phyloP scores from a whole-genome alignment of 768 basidiomycete genomes.

The Russula brevipes region DNA sequence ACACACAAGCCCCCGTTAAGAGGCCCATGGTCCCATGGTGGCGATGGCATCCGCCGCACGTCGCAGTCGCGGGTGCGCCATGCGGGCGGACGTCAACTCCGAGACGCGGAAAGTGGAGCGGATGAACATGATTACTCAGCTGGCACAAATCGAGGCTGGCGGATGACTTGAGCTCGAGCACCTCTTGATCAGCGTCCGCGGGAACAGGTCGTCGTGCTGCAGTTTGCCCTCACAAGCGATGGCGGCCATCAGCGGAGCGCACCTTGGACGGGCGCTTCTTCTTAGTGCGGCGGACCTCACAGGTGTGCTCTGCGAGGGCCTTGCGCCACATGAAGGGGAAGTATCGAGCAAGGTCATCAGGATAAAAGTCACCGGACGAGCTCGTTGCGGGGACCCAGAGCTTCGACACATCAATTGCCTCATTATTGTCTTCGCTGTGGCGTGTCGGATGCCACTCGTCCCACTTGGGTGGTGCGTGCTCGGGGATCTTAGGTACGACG shows the following conservation, averaged over 20 bases:
- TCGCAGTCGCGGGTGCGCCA: slow-evolving; percentile 19
- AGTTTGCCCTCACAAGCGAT: neutral
- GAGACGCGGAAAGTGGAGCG: slow-evolving; percentile 6
- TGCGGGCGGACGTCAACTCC: slow-evolving; percentile 7
- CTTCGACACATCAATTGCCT: neutral
- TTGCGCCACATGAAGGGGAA: slow-evolving; percentile 10
- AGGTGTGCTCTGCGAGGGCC: neutral
- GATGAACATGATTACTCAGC: slow-evolving; percentile 14
- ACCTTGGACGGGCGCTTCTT: slow-evolving; percentile 4
- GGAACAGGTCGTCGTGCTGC: neutral
- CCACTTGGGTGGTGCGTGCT: slow-evolving; percentile 8
- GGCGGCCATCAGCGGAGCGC: neutral
- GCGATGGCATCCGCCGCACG: slow-evolving; percentile 6
- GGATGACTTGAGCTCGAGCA: neutral
- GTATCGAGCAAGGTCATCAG: slow-evolving; percentile 1
- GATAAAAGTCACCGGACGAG: slow-evolving; percentile 1
- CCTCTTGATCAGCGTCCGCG: neutral
- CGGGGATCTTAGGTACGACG: slow-evolving; percentile 7
- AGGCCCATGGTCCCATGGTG: slow-evolving; percentile 9
- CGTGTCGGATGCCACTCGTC: slow-evolving; percentile 7
- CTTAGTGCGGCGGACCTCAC: neutral
- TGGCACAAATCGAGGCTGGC: neutral
- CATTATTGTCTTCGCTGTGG: neutral
- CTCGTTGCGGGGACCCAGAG: slow-evolving; percentile 10
- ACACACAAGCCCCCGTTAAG: slow-evolving; percentile 9